A percentile compares a stretch with the other conserved stretches of the same genome.
These are phyloP conservation scores for Amanita fuliginea DNA, from an alignment of 768 basidiomycete species.

Conservation along the genomic window DNA sequence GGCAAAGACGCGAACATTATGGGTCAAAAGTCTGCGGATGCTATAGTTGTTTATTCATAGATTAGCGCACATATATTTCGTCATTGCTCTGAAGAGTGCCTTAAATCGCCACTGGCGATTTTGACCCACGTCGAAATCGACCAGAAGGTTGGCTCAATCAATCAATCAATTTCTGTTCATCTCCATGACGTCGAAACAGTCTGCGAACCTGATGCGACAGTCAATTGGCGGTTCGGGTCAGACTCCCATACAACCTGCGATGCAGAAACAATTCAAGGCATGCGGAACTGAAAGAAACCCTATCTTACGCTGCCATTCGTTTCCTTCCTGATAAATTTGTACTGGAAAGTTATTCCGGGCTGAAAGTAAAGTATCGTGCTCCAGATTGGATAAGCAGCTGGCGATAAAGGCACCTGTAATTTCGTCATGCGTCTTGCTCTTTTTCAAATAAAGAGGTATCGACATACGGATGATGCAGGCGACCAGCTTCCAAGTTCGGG, in stretches of 20 bases:
- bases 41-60: too few relatives aligned
- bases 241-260: conserved; percentile 48
- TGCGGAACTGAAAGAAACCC: not conserved
- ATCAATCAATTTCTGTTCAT: conserved; percentile 12
- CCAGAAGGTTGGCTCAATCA: not conserved
- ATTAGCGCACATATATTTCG: too few relatives aligned
- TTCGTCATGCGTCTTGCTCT: not conserved
- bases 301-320: conserved; percentile 33
- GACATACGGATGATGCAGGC: conserved; percentile 32
- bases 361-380: conserved; percentile 38
- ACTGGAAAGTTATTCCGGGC: conserved; percentile 37
- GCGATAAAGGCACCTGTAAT: conserved; percentile 36
- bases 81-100: too few relatives aligned
- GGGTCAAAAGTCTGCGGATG: too few relatives aligned
- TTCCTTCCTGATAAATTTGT: conserved; percentile 52
- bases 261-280: not conserved
- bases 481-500: conserved; percentile 44
- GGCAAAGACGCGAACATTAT: too few relatives aligned
- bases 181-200: conserved; percentile 34
- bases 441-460: not conserved
- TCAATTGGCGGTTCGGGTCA: conserved; percentile 42
- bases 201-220: conserved; percentile 26
- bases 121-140: too few relatives aligned
- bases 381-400: conserved; percentile 46
- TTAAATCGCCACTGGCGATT: too few relatives aligned